Conservation (phyloP, 768 basidiomycete genomes). For the Amanita jacksonii region DNA sequence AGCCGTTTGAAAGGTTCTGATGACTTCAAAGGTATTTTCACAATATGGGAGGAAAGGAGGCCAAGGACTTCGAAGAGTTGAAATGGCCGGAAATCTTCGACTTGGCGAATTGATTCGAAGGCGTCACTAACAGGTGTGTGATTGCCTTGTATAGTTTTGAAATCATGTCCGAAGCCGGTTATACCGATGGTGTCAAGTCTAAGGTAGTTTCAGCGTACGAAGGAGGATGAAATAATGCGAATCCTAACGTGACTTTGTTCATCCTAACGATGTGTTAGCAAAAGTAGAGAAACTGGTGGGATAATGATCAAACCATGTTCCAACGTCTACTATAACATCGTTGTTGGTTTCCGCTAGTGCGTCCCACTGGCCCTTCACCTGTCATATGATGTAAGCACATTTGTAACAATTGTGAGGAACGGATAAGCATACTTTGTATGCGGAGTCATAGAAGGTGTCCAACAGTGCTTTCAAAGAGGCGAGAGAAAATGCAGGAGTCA, state of each 20-base stretch:
- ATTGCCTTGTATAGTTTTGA: slow-evolving; percentile 41
- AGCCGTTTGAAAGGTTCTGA: slow-evolving; percentile 21
- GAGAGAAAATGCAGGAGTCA: slow-evolving; percentile 45
- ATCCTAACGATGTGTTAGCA: slow-evolving; percentile 20
- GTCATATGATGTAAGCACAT: background rate
- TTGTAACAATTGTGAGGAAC: background rate
- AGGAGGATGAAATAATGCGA: background rate
- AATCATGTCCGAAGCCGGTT: slow-evolving; percentile 51
- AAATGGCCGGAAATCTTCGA: slow-evolving; percentile 15
- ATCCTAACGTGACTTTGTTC: slow-evolving; percentile 33
- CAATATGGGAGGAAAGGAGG: slow-evolving; percentile 23
- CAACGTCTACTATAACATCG: slow-evolving; percentile 34
- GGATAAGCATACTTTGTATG: slow-evolving; percentile 49
- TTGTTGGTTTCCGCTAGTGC: slow-evolving; percentile 17
- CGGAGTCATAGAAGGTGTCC: slow-evolving; percentile 39
- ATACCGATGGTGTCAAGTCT: slow-evolving; percentile 52
- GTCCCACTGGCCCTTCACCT: slow-evolving; percentile 20
- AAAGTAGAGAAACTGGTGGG: background rate
- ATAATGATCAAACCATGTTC: slow-evolving; percentile 27
- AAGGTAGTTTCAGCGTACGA: background rate
- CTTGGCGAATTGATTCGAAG: slow-evolving; percentile 26
- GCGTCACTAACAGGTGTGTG: slow-evolving; percentile 29
- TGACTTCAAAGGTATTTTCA: slow-evolving; percentile 25
- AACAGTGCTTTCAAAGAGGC: slow-evolving; percentile 37
- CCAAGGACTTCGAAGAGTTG: slow-evolving; percentile 24